Evolutionary conservation across 305 asterid genomes (phyloP), one percentile per base, ranked within the genome.

Genomic region (Galium porrigens): DNA sequence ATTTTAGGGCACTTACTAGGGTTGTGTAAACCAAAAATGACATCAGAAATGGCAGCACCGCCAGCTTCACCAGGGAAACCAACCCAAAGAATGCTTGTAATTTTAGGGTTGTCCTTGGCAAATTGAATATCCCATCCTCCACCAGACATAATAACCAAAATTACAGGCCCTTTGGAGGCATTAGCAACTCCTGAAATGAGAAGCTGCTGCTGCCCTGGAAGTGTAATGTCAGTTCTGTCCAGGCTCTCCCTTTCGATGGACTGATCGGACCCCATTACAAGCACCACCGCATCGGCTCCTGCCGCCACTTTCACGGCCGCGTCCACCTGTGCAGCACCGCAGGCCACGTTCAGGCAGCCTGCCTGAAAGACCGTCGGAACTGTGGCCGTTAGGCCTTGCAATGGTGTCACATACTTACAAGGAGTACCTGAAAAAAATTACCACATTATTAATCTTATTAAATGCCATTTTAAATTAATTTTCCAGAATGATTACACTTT

Each of bases 61-160:
- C 84, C 84, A 4, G 79, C 79, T 61, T 80, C 82, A 10, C 84
- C 84, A 1, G 84, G 84, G 66, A 74, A 80, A 12, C 84, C 84
- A 36, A 72, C 78, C 84, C 84, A 80, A 4, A 80, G 68, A 48
- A 80, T 77, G 80, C 82, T 80, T 3, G 79, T 72, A 8, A 80
- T 64, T 63, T 77, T 80, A 8, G 82, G 76, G 64, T 69, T 60
- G 17, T 71, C 72, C 20, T 73, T 75, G 2, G 84, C 82, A 69
- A 80, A 80, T 54, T 74, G 75, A 5, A 80, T 20, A 22, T 80
- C 84, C 80, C 72, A 72, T 17, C 84, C 81, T 58, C 81, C 78
- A 6, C 80, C 84, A 2, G 84, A 80, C 76, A 80, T 77, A 30
- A 80, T 67, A n/a, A 80, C 84, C 20, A 80, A 76, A 39, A 80